Percentiles rank a stretch among this genome's conserved stretches.
These are phyloP conservation scores for Brettanomyces nanus DNA, from an alignment of 805 yeast species.

Conservation along the genomic window DNA sequence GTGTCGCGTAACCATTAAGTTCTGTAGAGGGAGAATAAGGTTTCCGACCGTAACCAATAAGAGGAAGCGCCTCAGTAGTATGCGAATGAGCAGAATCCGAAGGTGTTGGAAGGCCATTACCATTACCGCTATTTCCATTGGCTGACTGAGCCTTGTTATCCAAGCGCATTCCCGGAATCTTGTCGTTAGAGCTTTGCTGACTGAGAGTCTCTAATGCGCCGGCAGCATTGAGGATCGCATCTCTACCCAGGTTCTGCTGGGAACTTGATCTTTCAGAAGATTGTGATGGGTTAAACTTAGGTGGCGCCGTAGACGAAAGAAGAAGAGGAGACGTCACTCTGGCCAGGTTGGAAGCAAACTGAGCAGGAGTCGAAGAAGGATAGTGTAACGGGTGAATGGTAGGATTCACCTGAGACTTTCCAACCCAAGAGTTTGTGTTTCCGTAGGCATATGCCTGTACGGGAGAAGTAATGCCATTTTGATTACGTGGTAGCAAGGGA, in stretches of 20 bases:
- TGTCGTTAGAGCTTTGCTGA: constrained; percentile 20
- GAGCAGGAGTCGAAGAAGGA: constrained; percentile 63
- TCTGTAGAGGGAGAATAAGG: constrained; percentile 27
- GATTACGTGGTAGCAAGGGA: constrained; percentile 33
- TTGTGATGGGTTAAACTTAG: constrained; percentile 31
- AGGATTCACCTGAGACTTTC: constrained; percentile 17
- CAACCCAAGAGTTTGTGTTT: constrained; percentile 21
- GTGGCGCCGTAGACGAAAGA: constrained; percentile 37
- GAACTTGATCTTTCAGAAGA: constrained; percentile 26
- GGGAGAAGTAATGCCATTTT: constrained; percentile 12
- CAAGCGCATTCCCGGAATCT: constrained; percentile 26
- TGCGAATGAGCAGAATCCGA: constrained; percentile 3
- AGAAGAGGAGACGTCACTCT: constrained; percentile 59
- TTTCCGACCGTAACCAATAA: constrained; percentile 17
- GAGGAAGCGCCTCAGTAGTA: constrained; percentile 17
- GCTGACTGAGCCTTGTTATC: constrained; percentile 11
- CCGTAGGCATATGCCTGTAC: constrained; percentile 24
- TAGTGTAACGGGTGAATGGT: constrained; percentile 50
- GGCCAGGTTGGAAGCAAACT: constrained; percentile 57
- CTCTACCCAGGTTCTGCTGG: constrained; percentile 21
- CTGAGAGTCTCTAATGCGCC: constrained; percentile 34
- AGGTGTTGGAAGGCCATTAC: constrained; percentile 8
- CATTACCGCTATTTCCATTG: constrained; percentile 18
- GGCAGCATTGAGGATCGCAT: constrained; percentile 29
- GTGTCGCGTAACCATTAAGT: constrained; percentile 17